phyloP scores from a whole-genome alignment of 352 stramenopile species.

The Pythium phragmitis region DNA sequence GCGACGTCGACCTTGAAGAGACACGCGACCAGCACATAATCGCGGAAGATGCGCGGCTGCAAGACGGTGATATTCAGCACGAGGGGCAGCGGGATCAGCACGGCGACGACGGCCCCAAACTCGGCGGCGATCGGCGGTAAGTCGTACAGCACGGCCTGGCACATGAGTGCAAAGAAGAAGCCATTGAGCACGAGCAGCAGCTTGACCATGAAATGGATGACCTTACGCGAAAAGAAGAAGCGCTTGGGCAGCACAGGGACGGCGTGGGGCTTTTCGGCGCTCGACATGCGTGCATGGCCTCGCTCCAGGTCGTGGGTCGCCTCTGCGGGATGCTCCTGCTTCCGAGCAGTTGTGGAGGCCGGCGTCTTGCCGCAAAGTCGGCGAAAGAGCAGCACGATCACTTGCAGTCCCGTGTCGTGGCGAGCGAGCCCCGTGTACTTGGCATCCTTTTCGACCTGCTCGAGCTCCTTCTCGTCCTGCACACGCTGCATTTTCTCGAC shows the following conservation, averaged over 20 bases:
- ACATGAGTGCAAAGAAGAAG: constrained; percentile 28
- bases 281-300: not conserved
- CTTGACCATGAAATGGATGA: constrained; percentile 17
- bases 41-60: constrained; percentile 22
- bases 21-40: constrained; percentile 21
- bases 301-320: not conserved
- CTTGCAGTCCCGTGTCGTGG: constrained; percentile 17
- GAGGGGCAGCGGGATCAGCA: constrained; percentile 17
- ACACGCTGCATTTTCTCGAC: constrained; percentile 23
- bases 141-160: constrained; percentile 23
- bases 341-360: no score
- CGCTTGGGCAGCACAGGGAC: not conserved
- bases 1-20: constrained; percentile 20
- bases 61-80: constrained; percentile 25
- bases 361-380: constrained; percentile 5
- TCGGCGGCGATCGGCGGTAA: constrained; percentile 12
- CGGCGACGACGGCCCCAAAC: not conserved
- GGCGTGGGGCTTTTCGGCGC: not conserved
- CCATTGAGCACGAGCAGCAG: constrained; percentile 26
- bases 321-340: no score
- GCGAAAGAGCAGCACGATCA: constrained; percentile 15
- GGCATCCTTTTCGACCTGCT: constrained; percentile 12
- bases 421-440: constrained; percentile 14
- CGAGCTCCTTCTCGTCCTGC: constrained; percentile 23
- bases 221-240: constrained; percentile 20